Conservation (phyloP, 306 rosid genomes). For the Dalbergia cochinchinensis region DNA sequence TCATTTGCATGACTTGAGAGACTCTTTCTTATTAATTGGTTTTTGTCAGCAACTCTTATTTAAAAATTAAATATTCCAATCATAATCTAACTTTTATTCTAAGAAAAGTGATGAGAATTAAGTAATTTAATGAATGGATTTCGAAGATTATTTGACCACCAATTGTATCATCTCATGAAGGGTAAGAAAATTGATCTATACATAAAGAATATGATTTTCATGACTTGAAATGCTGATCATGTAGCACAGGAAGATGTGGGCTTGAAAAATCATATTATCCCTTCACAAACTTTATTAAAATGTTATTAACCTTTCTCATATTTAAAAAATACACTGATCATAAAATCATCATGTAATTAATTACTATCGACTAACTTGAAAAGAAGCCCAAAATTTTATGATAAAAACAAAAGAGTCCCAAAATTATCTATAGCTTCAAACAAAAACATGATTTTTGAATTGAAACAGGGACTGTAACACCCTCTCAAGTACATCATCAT, state of each 20-base stretch:
- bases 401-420: background rate
- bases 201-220: background rate
- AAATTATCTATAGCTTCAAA: conserved; percentile 5
- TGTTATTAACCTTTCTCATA: background rate
- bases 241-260: background rate
- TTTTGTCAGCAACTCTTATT: conserved; percentile 19
- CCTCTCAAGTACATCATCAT: too few relatives aligned
- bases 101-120: background rate
- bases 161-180: background rate
- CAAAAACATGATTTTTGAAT: background rate
- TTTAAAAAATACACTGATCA: background rate
- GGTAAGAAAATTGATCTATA: background rate
- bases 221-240: background rate
- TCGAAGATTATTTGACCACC: conserved; percentile 1
- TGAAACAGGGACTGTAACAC: conserved; percentile 41
- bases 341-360: background rate
- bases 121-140: background rate
- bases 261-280: background rate
- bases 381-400: too few relatives aligned
- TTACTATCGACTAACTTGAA: background rate
- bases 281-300: background rate
- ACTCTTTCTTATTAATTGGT: background rate
- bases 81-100: background rate
- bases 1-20: conserved; percentile 1
- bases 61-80: background rate